These are phyloP conservation scores for Adansonia grandidieri DNA, from an alignment of 441 rosid genomes.

Conservation along the genomic window DNA sequence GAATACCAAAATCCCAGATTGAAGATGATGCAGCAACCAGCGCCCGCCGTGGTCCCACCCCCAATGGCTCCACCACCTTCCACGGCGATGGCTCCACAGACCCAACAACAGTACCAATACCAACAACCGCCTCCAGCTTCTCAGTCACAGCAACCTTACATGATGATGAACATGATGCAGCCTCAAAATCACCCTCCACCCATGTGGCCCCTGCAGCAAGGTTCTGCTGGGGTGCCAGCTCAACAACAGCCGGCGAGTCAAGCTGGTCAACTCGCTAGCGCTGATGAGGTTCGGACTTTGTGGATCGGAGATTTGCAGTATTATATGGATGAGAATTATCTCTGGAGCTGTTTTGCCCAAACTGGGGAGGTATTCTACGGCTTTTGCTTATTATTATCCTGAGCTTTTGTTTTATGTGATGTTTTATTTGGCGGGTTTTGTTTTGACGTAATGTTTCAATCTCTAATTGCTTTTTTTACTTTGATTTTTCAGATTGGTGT, in stretches of 20 bases:
- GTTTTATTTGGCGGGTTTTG: neutral
- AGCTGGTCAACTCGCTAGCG: constrained; percentile 38
- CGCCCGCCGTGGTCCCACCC: constrained; percentile 50
- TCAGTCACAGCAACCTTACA: constrained; percentile 55
- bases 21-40: constrained; percentile 71
- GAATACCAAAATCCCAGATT: constrained; percentile 16
- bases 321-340: constrained; percentile 67
- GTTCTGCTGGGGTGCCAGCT: constrained; percentile 30
- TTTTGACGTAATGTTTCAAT: neutral
- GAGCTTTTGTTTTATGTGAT: neutral
- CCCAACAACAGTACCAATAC: constrained; percentile 45
- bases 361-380: constrained; percentile 55
- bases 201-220: constrained; percentile 53
- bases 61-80: constrained; percentile 34
- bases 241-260: constrained; percentile 44
- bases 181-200: constrained; percentile 50
- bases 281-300: constrained; percentile 62
- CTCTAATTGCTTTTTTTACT: neutral
- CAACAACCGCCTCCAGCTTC: constrained; percentile 49
- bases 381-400: neutral
- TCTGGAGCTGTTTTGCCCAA: constrained; percentile 47
- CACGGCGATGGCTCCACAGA: constrained; percentile 38
- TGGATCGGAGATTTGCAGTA: constrained; percentile 82
- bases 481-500: neutral
- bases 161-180: constrained; percentile 54